Conservation (phyloP, 768 basidiomycete genomes). For the Russula lepida region DNA sequence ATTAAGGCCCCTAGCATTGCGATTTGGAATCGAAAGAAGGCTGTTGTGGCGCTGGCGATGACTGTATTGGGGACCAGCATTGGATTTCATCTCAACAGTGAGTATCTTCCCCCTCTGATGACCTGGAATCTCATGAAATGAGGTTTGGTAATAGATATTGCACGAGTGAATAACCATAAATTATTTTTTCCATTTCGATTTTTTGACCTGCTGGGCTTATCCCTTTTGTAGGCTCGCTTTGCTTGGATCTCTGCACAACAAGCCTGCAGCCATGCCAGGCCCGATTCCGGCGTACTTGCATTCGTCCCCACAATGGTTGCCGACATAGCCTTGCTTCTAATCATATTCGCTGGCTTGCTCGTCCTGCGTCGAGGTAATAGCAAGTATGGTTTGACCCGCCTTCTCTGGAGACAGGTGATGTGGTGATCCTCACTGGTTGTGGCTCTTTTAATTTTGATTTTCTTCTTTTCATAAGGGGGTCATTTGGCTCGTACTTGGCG, state of each 20-base stretch:
- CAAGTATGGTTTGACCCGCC: background rate
- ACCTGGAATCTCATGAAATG: background rate
- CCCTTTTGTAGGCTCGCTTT: background rate
- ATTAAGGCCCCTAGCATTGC: too few species aligned
- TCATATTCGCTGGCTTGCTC: slow-evolving; percentile 5
- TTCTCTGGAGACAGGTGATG: too few species aligned
- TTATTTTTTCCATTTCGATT: too few species aligned
- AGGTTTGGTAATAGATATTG: background rate
- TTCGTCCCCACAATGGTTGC: background rate
- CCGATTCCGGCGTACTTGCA: background rate
- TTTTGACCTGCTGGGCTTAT: background rate
- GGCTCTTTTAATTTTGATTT: background rate
- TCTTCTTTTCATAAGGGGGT: background rate
- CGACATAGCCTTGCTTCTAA: background rate
- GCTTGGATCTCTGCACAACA: background rate
- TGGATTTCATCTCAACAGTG: background rate
- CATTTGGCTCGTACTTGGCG: background rate
- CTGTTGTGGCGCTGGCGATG: background rate
- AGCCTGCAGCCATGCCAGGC: background rate
- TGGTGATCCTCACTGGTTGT: background rate
- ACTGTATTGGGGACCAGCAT: background rate
- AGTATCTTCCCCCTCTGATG: background rate
- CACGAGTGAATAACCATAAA: background rate
- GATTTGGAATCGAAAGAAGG: background rate
- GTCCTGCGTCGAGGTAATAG: background rate